Conservation (phyloP, 306 rosid species). For the Mimosa pudica region DNA sequence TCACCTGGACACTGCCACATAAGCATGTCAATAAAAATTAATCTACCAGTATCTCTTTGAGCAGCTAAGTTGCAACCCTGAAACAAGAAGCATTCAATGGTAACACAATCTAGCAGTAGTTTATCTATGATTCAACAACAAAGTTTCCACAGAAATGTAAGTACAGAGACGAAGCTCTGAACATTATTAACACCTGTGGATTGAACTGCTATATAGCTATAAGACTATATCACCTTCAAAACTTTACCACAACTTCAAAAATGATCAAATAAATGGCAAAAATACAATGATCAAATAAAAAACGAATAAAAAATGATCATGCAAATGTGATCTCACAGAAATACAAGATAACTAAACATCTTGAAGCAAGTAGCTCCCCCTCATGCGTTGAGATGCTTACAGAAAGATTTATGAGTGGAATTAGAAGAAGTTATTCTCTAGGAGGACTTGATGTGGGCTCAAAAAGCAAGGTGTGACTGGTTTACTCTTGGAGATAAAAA, state of each 20-base stretch:
- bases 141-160: neutral
- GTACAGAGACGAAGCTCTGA: slow-evolving; percentile 1
- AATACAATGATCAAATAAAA: neutral
- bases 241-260: slow-evolving; percentile 3
- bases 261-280: too few species aligned
- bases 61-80: slow-evolving; percentile 94
- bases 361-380: too few species aligned
- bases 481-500: too few species aligned
- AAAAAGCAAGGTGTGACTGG: too few species aligned
- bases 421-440: too few species aligned
- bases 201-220: neutral
- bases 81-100: neutral
- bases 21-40: slow-evolving; percentile 64
- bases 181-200: neutral
- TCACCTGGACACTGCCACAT: too few species aligned
- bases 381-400: too few species aligned
- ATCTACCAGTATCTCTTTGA: slow-evolving; percentile 66
- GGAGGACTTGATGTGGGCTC: too few species aligned
- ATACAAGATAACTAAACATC: too few species aligned
- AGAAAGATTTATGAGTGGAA: too few species aligned
- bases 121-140: neutral
- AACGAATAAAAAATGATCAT: neutral
- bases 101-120: neutral
- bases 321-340: neutral
- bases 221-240: neutral